These are phyloP conservation scores for Alternaria ventricosa DNA, from an alignment of 2,329 filamentous ascomycete genomes.

Conservation along the genomic window DNA sequence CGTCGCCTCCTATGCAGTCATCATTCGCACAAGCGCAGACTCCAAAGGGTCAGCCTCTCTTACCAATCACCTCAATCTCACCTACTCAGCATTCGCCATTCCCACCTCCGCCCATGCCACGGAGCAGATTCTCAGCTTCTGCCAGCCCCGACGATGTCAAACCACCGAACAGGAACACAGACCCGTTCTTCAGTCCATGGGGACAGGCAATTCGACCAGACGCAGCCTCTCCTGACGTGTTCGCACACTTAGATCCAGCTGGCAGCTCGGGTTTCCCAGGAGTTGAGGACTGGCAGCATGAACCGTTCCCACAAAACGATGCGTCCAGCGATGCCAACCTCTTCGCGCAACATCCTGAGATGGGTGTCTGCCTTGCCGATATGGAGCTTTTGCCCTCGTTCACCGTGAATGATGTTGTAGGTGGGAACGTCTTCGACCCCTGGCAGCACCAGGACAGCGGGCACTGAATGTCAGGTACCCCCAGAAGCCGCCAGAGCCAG, in stretches of 20 bases:
- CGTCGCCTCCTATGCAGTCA: not conserved
- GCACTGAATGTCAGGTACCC: not conserved
- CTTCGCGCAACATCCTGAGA: conserved; percentile 3
- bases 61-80: conserved; percentile 9
- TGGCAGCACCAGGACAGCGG: conserved; percentile 4
- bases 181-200: conserved; percentile 2
- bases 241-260: not conserved
- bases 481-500: not conserved
- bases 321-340: not conserved
- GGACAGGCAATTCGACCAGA: not conserved
- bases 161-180: not conserved
- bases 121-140: not conserved
- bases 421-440: not conserved
- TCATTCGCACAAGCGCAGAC: not conserved
- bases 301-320: not conserved
- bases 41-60: not conserved
- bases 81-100: conserved; percentile 4
- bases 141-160: not conserved
- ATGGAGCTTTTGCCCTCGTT: not conserved
- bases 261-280: not conserved
- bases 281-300: not conserved
- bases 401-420: not conserved
- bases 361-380: conserved; percentile 9
- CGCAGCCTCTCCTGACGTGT: not conserved
- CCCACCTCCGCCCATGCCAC: conserved; percentile 10